Base-by-base conservation (phyloP, 768 basidiomycete genomes). In the Pholiota microspora region DNA sequence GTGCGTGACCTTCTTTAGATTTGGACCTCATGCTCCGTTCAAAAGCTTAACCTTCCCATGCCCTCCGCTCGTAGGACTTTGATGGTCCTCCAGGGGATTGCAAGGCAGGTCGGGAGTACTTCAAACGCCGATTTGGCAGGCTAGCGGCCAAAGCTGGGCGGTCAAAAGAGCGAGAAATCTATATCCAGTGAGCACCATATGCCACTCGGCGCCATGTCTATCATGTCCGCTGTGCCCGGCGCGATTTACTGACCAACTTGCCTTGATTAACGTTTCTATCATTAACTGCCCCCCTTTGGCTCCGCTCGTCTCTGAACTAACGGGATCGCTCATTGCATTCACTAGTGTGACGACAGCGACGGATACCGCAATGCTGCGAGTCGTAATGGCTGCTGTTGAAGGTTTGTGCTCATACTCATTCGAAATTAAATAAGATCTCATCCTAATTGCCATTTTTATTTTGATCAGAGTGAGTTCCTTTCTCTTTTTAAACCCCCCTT, bases 301-400 rank as follows among this genome's bases (percentile, higher is more conserved):
- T 13, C 27, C 38, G 8, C 51, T 42, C n/a, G n/a, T n/a, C 5
- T 27, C 56, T 40, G 38, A 27, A n/a, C 31, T 40, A 18, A 21
- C 51, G 21, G 40, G 28, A 54, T 40, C 35, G 15, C 31, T 53
- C 23, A 13, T 58, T 44, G 15, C 1, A 9, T 45, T 21, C 18
- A 36, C 55, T 21, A 93, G 93, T 71, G 85, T 87, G 56, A 95
- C 94, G 40, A 95, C 86, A 36, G 92, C 94, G 29, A 93, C 93
- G 18, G 93, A 95, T 73, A 94, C 92, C 1, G 89, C 82, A 16
- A 80, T 94, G 78, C 72, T 95, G 47, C 78, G 89, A 62, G 91
- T 95, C 16, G 91, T 98, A 13, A 96, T 96, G 94, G 90, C 91
- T 59, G 94, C 94, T 57, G 92, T 94, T 48, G 90, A 94, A 94